A percentile compares a stretch with the other conserved stretches of the same genome.
Conservation (phyloP, 1,284 basidiomycete genomes). For the Trametes polyzona region DNA sequence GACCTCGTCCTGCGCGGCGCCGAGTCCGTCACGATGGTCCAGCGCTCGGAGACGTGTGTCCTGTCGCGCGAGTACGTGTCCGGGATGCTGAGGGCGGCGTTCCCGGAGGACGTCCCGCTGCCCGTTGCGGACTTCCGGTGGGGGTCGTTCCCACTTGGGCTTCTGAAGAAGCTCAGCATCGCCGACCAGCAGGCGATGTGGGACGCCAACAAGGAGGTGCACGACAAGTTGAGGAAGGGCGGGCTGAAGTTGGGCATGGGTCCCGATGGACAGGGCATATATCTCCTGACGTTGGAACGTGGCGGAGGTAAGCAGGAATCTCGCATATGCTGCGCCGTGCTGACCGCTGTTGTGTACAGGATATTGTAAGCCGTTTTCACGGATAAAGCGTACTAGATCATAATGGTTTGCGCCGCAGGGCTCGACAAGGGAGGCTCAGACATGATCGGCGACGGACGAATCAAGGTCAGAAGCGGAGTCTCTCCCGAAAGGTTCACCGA, state of each 20-base stretch:
- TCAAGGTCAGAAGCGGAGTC: constrained; percentile 47
- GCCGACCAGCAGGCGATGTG: constrained; percentile 30
- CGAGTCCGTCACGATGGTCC: constrained; percentile 36
- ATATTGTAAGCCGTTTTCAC: constrained; percentile 11
- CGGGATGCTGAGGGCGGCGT: constrained; percentile 32
- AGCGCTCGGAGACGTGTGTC: constrained; percentile 36
- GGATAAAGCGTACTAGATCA: too few relatives aligned
- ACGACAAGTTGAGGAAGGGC: constrained; percentile 57
- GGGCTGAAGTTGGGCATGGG: constrained; percentile 64
- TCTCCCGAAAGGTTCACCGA: constrained; percentile 41
- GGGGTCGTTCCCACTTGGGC: constrained; percentile 43
- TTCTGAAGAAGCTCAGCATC: constrained; percentile 39
- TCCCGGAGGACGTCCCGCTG: constrained; percentile 46
- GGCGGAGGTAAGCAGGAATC: constrained; percentile 11
- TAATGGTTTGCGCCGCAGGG: constrained; percentile 20
- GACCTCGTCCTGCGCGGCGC: constrained; percentile 49
- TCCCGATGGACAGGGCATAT: constrained; percentile 55
- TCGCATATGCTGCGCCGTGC: too few relatives aligned
- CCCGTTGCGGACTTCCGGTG: constrained; percentile 52
- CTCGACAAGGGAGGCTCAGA: constrained; percentile 38
- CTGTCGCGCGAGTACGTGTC: constrained; percentile 34
- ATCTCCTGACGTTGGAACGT: constrained; percentile 41
- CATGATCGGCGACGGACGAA: constrained; percentile 44
- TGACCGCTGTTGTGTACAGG: constrained; percentile 1
- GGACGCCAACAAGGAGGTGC: constrained; percentile 45